These are phyloP conservation scores for Quercus ilex DNA, from an alignment of 306 rosid species.

Conservation along the genomic window DNA sequence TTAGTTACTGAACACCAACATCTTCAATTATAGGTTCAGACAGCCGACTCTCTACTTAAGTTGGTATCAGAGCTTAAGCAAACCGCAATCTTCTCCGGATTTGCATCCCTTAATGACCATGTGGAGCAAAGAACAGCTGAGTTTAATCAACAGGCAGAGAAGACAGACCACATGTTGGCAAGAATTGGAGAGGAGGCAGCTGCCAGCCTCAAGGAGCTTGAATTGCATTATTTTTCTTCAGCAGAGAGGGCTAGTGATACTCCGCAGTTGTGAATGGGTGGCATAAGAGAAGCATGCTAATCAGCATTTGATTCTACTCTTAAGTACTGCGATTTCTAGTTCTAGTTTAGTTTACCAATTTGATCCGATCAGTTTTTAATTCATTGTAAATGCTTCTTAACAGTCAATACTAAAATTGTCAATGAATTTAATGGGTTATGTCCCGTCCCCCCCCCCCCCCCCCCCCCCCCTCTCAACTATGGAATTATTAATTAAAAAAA, in stretches of 20 bases:
- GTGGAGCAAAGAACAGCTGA: constrained; percentile 77
- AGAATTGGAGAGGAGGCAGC: constrained; percentile 86
- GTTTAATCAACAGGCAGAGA: constrained; percentile 66
- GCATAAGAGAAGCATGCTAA: no score
- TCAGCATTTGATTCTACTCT: no score
- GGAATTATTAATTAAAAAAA: no score
- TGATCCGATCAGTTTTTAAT: no score
- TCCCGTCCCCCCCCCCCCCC: no score
- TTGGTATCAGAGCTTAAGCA: constrained; percentile 86
- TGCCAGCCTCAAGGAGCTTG: constrained; percentile 79
- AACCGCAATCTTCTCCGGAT: constrained; percentile 88
- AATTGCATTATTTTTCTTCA: constrained; percentile 72
- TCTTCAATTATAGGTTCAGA: constrained; percentile 52
- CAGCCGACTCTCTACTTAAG: constrained; percentile 80
- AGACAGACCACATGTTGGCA: constrained; percentile 57
- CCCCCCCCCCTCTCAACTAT: no score
- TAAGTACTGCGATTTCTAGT: no score
- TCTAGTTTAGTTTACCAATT: no score
- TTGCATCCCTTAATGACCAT: constrained; percentile 89
- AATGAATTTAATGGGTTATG: no score
- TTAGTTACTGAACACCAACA: neutral
- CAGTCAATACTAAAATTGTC: no score
- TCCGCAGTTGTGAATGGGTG: constrained; percentile 27
- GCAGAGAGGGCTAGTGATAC: constrained; percentile 38
- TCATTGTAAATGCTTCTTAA: no score